These are phyloP conservation scores for Cephalotrichum gorgonifer DNA, from an alignment of 2,329 filamentous ascomycete genomes.

Conservation along the genomic window DNA sequence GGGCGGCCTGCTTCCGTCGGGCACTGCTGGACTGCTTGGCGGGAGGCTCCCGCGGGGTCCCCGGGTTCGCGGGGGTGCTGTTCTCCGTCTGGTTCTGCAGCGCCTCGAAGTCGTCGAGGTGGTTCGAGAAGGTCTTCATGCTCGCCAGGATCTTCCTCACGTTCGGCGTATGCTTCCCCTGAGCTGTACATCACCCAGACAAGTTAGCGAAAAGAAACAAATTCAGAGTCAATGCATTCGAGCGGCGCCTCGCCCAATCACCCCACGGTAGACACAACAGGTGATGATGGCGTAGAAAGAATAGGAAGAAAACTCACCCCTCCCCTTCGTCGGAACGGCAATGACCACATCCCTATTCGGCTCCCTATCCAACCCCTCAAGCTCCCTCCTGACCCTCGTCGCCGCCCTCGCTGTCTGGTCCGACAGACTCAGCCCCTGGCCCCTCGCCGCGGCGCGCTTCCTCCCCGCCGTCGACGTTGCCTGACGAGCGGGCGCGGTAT, in stretches of 20 bases:
- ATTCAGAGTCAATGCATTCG: background rate
- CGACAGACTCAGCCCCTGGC: constrained; percentile 38
- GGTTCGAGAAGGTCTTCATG: constrained; percentile 75
- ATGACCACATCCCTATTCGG: constrained; percentile 65
- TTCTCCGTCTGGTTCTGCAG: constrained; percentile 35
- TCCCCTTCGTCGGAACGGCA: constrained; percentile 47
- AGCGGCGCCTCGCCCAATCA: background rate
- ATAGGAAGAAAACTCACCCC: constrained; percentile 19
- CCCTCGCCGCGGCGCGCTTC: constrained; percentile 60
- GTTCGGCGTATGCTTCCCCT: constrained; percentile 53
- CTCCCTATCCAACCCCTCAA: constrained; percentile 75
- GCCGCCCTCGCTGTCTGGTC: constrained; percentile 76
- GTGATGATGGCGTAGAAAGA: too few relatives aligned
- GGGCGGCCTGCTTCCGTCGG: constrained; percentile 1
- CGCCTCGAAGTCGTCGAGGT: constrained; percentile 70
- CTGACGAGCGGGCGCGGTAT: constrained; percentile 50
- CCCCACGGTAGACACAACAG: background rate
- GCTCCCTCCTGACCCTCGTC: constrained; percentile 68
- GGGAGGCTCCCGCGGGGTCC: background rate
- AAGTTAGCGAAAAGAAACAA: background rate
- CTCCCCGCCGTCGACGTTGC: constrained; percentile 43
- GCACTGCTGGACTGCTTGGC: background rate
- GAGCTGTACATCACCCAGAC: constrained; percentile 19
- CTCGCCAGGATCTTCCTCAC: constrained; percentile 70
- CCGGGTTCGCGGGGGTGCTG: constrained; percentile 11